phyloP scores from a whole-genome alignment of 331 rosid species.

The Prunus yedoensis region DNA sequence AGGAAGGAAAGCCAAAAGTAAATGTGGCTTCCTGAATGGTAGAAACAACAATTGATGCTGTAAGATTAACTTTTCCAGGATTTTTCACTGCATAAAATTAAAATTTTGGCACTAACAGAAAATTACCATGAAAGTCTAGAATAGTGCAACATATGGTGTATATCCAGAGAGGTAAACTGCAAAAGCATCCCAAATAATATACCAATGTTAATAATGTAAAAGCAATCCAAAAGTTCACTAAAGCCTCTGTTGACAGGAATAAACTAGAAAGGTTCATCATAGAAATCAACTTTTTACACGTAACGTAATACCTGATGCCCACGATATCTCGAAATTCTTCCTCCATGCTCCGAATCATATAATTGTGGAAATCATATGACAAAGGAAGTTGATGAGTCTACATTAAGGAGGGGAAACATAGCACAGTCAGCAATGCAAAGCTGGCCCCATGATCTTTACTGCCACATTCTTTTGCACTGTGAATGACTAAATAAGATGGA shows the following conservation, averaged over 20 bases:
- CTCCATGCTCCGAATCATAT: constrained; percentile 97
- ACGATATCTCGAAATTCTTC: constrained; percentile 87
- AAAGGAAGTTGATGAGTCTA: constrained; percentile 79
- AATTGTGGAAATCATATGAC: constrained; percentile 77
- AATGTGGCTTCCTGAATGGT: constrained; percentile 69
- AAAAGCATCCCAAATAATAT: constrained; percentile 23
- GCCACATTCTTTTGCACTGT: constrained; percentile 15
- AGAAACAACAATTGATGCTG: constrained; percentile 24
- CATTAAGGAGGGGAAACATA: constrained; percentile 17
- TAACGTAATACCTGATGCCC: constrained; percentile 62
- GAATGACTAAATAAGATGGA: constrained; percentile 6
- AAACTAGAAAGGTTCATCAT: not conserved
- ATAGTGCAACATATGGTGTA: constrained; percentile 76
- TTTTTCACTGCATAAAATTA: not conserved
- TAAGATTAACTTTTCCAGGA: constrained; percentile 5
- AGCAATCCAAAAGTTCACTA: not conserved
- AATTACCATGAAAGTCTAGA: constrained; percentile 82
- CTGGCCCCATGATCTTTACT: constrained; percentile 16
- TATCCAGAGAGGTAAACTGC: constrained; percentile 85
- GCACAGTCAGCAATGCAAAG: constrained; percentile 27
- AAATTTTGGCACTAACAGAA: constrained; percentile 1
- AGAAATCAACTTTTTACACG: not conserved
- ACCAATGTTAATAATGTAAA: not conserved
- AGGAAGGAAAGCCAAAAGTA: constrained; percentile 94
- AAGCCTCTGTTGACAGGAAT: not conserved